Base-by-base conservation (phyloP, 2,329 filamentous ascomycete species). In the Chaetomiaceae sp. region DNA sequence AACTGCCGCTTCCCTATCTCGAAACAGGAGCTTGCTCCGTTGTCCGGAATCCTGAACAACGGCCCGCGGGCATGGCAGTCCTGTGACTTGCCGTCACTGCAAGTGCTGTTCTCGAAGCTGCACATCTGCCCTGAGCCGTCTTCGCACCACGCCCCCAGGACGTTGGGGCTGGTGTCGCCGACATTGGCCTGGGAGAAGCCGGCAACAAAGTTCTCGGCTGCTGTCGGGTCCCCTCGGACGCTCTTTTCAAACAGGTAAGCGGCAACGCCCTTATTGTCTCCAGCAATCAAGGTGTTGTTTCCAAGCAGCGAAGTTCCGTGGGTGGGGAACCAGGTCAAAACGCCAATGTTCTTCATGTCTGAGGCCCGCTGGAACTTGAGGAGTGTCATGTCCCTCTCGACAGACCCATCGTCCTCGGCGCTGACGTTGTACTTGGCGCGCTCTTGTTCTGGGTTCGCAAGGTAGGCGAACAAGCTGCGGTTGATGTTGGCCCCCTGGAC, bases 181-280 rank as follows among this genome's bases (percentile, higher is more conserved):
- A 96, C 90, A 60, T 87, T 96, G 11, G 91, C 83, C 68, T 96
- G 92, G 1, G 89, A 94, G 68, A 96, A 97, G 4, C 90, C 92
- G 3, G 91, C 91, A 1, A 96, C 88, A 62, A 95, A 96, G 9
- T 78, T 80, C 2, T 82, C 74, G 0, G 81, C 78, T 31, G 84
- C 83, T 17, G 73, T 75, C 1, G 74, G 65, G 17, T 82, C 75
- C n/a, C 69, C 70, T 2, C 72, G 67, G 45, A 87, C 77, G 47
- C 81, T 84, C 60, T 87, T 80, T 67, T 97, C 92, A 49, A 96
- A 85, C 12, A 96, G 74, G 66, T 87, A 87, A 0, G 91, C 88
- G 2, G 92, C 91, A 6, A 96, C 89, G 12, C 92, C 92, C 72
- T 97, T 97, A 74, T 97, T 97, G 69, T 97, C 92, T n/a, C 89